Evolutionary conservation across 2,329 filamentous ascomycete species (phyloP), one percentile per base, ranked within the genome.

Genomic region (Westerdykella ornata): DNA sequence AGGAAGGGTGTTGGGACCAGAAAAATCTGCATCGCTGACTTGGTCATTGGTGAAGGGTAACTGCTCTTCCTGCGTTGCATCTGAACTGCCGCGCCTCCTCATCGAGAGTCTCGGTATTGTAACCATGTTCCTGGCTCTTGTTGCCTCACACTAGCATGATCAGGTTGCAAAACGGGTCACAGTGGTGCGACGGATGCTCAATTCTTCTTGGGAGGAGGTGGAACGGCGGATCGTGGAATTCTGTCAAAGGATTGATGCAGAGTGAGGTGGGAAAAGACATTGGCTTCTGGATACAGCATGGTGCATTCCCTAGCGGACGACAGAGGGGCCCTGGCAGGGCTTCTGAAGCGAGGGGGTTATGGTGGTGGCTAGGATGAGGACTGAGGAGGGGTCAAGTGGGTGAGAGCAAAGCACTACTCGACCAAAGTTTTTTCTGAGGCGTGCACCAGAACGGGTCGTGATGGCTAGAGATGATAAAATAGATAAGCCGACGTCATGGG

Each of bases 31-130:
- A 36, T 65, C 58, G 42, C 43, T 46, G 35, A 57, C 53, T 38
- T 38, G 46, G 48, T 62, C 58, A 49, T 53, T 49, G 6, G 57
- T 57, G 45, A 65, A 65, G 32, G 61, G 60, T 15, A 63, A 56
- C 45, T 50, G 52, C 29, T 55, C 54, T n/a, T 26, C 22, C 40
- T 58, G 50, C 9, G 45, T 35, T 31, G 42, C 19, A 37, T 43
- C 36, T 34, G 53, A 48, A 33, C 52, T 53, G 12, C 40, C 41
- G 29, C 39, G 41, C 34, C 53, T 51, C 31, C 49, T 36, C 35
- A 53, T 45, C 17, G 51, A 47, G 43, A 54, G 51, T 18, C 52
- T 43, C 26, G 52, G 48, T 57, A 62, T 62, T 30, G 33, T 17
- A 4, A 33, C 35, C 17, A 41, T 17, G 30, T 14, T 15, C 30